Evolutionary conservation across 371 early-diverging fungal genomes (phyloP), one percentile per base, ranked within the genome.

Genomic region (Saksenaea oblongispora): DNA sequence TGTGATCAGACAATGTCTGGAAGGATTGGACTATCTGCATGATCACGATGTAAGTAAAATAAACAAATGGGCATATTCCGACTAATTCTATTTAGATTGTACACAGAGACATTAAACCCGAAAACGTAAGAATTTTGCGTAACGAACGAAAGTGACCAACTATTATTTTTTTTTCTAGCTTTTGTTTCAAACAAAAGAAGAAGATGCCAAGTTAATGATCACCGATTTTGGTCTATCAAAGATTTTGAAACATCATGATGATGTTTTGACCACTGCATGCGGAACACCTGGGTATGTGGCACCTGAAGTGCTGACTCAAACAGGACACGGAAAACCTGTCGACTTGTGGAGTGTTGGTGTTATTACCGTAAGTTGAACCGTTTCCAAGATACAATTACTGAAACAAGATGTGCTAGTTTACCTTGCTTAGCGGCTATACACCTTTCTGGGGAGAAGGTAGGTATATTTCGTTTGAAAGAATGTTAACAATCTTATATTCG

Each of bases 271-370:
- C 58, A 93, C 93, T 0, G 91, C 91, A 62, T 93, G 91, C 69
- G 93, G 95, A 36, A 90, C 92, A 27, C 88, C 92, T 28, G 91
- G 94, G 55, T 95, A 93, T 75, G 94, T 93, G 69, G 91, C 93
- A 0, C 95, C 95, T 39, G 95, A 94, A 73, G 83, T 94, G 5
- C 73, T 94, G 56, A 74, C 78, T 34, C 91, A 80, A 44, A 80
- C 80, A 36, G 86, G 86, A 8, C 81, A 86, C 61, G 82, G 82
- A 61, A 83, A 78, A 34, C 84, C 84, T n/a, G 86, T 84, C 3
- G 98, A 97, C 72, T 74, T 95, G 63, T 97, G 96, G 96, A 89
- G 91, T 26, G 72, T 96, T 51, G 97, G 97, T 13, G 93, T 97
- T 3, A 90, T 97, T 54, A 86, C 93, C 60, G 76, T 72, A 70